These are phyloP conservation scores for Acidomyces sp. DNA, from an alignment of 495 filamentous ascomycete species.

Conservation along the genomic window DNA sequence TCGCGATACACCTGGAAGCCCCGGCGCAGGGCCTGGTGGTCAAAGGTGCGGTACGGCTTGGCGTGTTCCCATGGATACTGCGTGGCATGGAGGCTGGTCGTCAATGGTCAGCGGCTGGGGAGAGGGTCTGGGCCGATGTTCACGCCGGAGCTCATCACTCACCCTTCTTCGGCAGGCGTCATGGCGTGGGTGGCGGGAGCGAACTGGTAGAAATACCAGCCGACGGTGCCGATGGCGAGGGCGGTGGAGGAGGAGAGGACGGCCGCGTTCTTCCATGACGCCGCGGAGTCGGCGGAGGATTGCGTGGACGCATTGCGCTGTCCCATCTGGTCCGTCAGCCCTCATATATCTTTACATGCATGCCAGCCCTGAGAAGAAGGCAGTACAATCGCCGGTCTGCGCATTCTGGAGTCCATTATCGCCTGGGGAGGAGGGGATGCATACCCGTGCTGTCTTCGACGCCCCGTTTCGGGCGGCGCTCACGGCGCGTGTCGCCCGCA, in stretches of 20 bases:
- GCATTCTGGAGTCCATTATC: neutral
- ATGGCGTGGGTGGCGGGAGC: conserved; percentile 73
- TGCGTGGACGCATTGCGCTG: conserved; percentile 54
- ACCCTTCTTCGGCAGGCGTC: conserved; percentile 97
- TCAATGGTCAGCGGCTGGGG: conserved; percentile 1
- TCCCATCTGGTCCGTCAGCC: conserved; percentile 13
- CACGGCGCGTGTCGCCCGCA: conserved; percentile 68
- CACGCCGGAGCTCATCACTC: conserved; percentile 36
- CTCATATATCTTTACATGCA: conserved; percentile 15
- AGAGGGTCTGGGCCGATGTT: too few species aligned
- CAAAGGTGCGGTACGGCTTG: conserved; percentile 85
- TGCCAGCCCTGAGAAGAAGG: neutral
- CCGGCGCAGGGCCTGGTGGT: conserved; percentile 89
- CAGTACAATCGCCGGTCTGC: neutral
- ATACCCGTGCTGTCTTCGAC: conserved; percentile 48
- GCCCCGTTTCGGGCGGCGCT: conserved; percentile 54
- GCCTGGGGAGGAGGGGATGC: conserved; percentile 20
- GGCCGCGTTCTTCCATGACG: conserved; percentile 56
- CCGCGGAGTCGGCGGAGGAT: conserved; percentile 41
- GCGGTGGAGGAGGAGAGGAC: conserved; percentile 72
- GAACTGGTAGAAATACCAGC: conserved; percentile 93
- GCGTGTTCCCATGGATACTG: conserved; percentile 92
- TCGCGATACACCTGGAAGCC: conserved; percentile 99
- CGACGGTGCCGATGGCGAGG: conserved; percentile 72
- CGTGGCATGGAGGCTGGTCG: conserved; percentile 69